phyloP scores from a whole-genome alignment of 495 filamentous ascomycete genomes.

The Bacidia gigantensis region DNA sequence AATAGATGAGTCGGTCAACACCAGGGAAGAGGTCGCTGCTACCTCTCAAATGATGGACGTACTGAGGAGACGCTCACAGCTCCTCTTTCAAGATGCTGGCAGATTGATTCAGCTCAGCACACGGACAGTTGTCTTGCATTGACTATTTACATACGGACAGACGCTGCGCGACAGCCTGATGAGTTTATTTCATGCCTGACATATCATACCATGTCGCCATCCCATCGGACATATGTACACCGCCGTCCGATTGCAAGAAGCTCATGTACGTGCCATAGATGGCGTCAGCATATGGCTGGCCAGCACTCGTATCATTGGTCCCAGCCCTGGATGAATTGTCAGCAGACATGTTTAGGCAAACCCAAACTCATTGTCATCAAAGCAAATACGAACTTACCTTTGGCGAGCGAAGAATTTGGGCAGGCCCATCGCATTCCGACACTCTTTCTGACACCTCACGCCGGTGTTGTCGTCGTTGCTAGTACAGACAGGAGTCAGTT shows the following conservation, averaged over 20 bases:
- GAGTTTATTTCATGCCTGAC: neutral
- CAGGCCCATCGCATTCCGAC: neutral
- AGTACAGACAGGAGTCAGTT: neutral
- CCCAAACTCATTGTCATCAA: no score
- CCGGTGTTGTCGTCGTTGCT: neutral
- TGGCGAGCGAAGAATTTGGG: neutral
- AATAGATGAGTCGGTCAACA: no score
- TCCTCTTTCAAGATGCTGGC: no score
- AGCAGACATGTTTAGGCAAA: no score
- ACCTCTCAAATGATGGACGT: no score
- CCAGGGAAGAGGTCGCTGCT: no score
- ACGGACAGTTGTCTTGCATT: no score
- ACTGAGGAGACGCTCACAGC: no score
- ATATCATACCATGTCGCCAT: neutral
- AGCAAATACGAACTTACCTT: no score
- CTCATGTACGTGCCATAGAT: neutral
- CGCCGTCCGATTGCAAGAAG: neutral
- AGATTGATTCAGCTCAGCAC: no score
- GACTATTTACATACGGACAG: no score
- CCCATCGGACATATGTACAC: neutral
- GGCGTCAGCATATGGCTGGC: neutral
- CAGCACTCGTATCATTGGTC: neutral
- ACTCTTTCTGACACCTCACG: neutral
- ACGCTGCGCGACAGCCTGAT: neutral
- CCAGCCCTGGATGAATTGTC: neutral